Evolutionary conservation across 306 rosid species (phyloP), one percentile per base, ranked within the genome.

Genomic region (Boehmeria nivea): DNA sequence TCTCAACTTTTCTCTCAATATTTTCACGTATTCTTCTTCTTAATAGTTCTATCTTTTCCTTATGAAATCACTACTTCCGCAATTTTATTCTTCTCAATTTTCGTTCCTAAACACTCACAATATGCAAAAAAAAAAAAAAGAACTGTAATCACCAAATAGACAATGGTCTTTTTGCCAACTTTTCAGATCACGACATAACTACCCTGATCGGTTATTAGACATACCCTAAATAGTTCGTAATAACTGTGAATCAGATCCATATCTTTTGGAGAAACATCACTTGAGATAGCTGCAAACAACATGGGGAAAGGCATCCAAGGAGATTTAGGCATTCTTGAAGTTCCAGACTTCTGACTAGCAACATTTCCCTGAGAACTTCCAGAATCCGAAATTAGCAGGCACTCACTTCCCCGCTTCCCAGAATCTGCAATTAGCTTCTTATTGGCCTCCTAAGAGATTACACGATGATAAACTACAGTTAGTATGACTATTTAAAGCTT

Each of bases 251-350:
- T 59, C 27, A 44, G 54, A 28, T 54, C 71, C 95, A 78, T 78
- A 40, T 40, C 54, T 28, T 56, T 38, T 28, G 82, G 51, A 74
- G 81, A 51, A 71, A 87, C 83, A 68, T 48, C 62, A 20, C 48
- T 56, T 47, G 65, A 69, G 57, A 90, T 80, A 39, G 95, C 91
- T 60, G 69, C 72, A 74, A 90, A 77, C 61, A 89, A 72, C 81
- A 70, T 59, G 23, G 90, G 75, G 61, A 89, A 76, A 65, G 95
- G 90, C 81, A 89, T 74, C 87, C 89, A 86, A 12, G 97, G 90
- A 20, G 95, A 89, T 60, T 59, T 76, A 6, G 94, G 97, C 61
- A 60, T 37, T 71, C 57, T 83, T 57, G 44, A 46, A 31, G 71
- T 7, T 46, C 67, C 72, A 66, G 94, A 68, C 69, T 66, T 75